These are phyloP conservation scores for Verbascum thapsus DNA, from an alignment of 257 asterid species.

Conservation along the genomic window DNA sequence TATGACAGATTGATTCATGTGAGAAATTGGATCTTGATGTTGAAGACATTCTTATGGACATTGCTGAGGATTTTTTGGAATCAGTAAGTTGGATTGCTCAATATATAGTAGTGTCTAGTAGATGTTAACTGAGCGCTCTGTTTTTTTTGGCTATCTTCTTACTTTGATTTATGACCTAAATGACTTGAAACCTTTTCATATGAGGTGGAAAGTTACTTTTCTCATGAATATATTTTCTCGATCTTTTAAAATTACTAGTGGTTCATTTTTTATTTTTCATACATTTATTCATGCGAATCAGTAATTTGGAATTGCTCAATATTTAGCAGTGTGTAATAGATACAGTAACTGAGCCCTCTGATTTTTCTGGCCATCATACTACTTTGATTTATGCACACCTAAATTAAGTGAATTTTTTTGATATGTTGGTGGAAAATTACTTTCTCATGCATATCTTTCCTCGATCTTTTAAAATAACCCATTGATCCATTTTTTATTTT, in stretches of 20 bases:
- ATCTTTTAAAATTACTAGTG: constrained; percentile 2
- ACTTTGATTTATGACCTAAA: constrained; percentile 19
- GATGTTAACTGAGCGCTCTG: constrained; percentile 1
- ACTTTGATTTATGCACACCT: no score
- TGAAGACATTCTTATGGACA: constrained; percentile 80
- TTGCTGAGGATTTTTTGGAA: constrained; percentile 94
- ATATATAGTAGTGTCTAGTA: neutral
- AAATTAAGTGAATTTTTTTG: neutral
- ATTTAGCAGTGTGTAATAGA: neutral
- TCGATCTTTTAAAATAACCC: constrained; percentile 4
- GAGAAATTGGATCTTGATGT: constrained; percentile 83
- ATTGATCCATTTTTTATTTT: constrained; percentile 6
- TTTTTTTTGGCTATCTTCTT: no score
- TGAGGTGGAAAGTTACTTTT: neutral
- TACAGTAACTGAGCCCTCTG: constrained; percentile 1
- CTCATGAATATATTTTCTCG: constrained; percentile 12
- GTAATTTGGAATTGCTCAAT: constrained; percentile 52
- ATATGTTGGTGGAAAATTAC: neutral
- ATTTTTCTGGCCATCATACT: no score
- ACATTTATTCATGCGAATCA: constrained; percentile 46
- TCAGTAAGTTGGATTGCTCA: constrained; percentile 62
- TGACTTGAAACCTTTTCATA: neutral
- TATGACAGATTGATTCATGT: constrained; percentile 79
- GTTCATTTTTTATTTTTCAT: constrained; percentile 11
- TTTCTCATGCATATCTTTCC: constrained; percentile 13